Percentiles rank a stretch among this genome's conserved stretches.
Conservation (phyloP, 306 rosid genomes). For the Glycine soja region DNA sequence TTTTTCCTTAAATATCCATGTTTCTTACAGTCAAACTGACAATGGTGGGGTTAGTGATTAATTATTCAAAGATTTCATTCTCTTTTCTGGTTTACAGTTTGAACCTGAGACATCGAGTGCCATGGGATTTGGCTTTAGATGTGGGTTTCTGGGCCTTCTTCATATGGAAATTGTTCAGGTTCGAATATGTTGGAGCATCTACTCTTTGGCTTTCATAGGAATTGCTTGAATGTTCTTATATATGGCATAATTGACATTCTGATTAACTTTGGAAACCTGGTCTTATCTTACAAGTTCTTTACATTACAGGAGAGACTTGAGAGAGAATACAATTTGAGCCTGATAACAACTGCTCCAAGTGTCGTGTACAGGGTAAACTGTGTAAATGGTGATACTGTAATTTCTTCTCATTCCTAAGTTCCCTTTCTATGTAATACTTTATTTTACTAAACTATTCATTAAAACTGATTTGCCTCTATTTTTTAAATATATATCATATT, state of each 20-base stretch:
- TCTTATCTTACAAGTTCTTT: constrained; percentile 43
- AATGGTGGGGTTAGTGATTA: constrained; percentile 37
- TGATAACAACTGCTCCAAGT: no score
- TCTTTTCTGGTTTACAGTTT: constrained; percentile 62
- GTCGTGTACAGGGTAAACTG: no score
- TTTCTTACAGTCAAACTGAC: constrained; percentile 32
- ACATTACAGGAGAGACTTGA: constrained; percentile 74
- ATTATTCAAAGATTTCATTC: constrained; percentile 35
- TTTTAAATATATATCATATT: constrained; percentile 37
- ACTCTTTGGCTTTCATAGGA: constrained; percentile 40
- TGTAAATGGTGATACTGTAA: no score
- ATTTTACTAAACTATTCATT: constrained; percentile 32
- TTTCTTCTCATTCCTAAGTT: no score
- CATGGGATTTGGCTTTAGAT: constrained; percentile 98
- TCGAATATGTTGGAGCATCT: constrained; percentile 32
- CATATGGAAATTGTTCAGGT: constrained; percentile 99
- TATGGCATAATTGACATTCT: neutral
- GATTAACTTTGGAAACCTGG: constrained; percentile 35
- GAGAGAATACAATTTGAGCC: constrained; percentile 83
- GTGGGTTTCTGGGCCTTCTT: constrained; percentile 95
- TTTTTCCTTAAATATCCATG: constrained; percentile 10
- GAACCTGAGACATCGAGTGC: constrained; percentile 97
- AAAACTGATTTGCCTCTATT: constrained; percentile 34
- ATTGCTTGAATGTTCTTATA: constrained; percentile 40
- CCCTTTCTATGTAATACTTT: constrained; percentile 39